These are phyloP conservation scores for Vaucheria bursata DNA, from an alignment of 352 stramenopile genomes.

Conservation along the genomic window DNA sequence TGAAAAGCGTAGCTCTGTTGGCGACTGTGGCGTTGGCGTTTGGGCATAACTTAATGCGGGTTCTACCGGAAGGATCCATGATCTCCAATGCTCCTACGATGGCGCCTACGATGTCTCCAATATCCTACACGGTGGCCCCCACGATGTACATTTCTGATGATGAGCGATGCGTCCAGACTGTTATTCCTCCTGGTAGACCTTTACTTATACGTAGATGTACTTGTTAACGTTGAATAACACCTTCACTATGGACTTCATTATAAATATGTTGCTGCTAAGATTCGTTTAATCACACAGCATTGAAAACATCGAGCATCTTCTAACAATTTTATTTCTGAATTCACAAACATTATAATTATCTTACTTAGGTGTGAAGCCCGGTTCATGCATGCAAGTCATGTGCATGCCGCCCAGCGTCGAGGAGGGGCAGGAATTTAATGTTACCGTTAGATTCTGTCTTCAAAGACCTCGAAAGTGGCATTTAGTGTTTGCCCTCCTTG, in stretches of 20 bases:
- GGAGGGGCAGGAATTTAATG: neutral
- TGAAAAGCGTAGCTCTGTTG: no score
- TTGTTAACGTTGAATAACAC: no score
- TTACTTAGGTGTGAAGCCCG: neutral
- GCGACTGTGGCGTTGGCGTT: no score
- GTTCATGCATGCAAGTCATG: neutral
- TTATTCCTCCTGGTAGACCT: neutral
- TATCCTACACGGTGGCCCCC: no score
- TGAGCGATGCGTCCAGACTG: neutral
- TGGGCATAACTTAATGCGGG: no score
- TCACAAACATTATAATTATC: no score
- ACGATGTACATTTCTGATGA: neutral
- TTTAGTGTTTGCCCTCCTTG: neutral
- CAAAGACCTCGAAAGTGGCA: neutral
- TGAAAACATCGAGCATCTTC: neutral
- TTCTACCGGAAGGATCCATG: no score
- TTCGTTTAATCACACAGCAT: neutral
- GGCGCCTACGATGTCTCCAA: no score
- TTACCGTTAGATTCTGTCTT: slow-evolving; percentile 1
- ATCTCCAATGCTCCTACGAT: no score
- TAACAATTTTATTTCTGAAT: neutral
- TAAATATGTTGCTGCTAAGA: neutral
- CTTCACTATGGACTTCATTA: neutral
- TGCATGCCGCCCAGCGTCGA: neutral
- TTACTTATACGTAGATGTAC: no score